Evolutionary conservation across 202 grass and related monocot species (phyloP), one percentile per base, ranked within the genome.

Genomic region (Cymbopogon flexuosus): DNA sequence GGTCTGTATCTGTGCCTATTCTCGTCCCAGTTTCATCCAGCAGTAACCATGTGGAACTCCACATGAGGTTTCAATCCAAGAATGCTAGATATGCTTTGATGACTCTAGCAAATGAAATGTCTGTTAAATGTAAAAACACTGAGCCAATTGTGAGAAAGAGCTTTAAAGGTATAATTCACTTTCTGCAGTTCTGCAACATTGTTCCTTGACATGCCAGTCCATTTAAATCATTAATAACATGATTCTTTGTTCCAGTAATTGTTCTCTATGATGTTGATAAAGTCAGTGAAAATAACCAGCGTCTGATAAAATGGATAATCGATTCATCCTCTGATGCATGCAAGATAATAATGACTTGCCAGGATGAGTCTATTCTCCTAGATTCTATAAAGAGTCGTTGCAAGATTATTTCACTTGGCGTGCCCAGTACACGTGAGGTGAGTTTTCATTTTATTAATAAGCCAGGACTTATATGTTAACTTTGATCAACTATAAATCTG

Each of bases 271-370:
- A 84, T 36, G 85, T 93, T 42, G 85, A 93, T 65, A 88, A 90
- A 86, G 86, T 77, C 43, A 90, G 52, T 22, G 80, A 93, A 84
- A 84, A 81, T 79, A 88, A 86, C 78, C 91, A 93, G 29, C 77
- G 84, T 34, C 71, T 93, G 68, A 86, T 93, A 75, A 93, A 93
- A 81, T 93, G 85, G 88, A 90, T 93, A 79, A 84, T 93, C 56
- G 91, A 93, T 80, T 93, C 88, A 12, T 93, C 84, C 49, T 86
- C 82, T 75, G 85, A 90, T 75, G 63, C 80, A 72, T 90, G 88
- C 88, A 93, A 93, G 76, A 88, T 93, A 75, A 61, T 93, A 62
- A 85, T 90, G 63, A 90, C 88, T 86, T 93, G 91, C 84, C 75
- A 88, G 70, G 88, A 93, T 78, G 91, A 86, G 6, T 49, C 83